These are phyloP conservation scores for Linum usitatissimum DNA, from an alignment of 345 rosid species.

Conservation along the genomic window DNA sequence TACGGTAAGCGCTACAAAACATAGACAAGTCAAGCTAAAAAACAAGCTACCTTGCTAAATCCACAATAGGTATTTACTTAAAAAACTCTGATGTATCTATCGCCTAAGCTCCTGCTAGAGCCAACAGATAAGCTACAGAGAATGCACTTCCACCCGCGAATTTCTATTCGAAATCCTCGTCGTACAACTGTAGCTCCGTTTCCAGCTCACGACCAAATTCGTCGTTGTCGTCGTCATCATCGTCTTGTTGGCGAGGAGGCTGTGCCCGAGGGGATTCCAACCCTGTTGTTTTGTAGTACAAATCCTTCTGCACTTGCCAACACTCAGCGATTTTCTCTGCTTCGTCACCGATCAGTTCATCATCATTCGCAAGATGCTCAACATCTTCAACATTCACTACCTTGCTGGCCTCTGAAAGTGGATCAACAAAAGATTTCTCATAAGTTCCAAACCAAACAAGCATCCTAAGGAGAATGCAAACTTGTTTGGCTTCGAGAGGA, in stretches of 20 bases:
- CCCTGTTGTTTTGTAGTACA: slow-evolving; percentile 38
- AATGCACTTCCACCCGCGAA: too few relatives aligned
- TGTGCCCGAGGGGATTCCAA: slow-evolving; percentile 12
- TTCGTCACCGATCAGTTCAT: slow-evolving; percentile 32
- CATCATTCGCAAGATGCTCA: slow-evolving; percentile 44
- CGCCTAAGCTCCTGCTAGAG: too few relatives aligned
- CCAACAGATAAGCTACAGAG: too few relatives aligned
- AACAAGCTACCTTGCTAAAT: too few relatives aligned
- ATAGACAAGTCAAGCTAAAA: too few relatives aligned
- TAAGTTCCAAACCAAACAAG: not conserved
- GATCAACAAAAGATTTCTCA: slow-evolving; percentile 11
- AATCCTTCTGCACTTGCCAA: slow-evolving; percentile 45
- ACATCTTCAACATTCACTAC: slow-evolving; percentile 42
- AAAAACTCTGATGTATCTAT: too few relatives aligned
- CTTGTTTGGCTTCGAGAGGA: not conserved
- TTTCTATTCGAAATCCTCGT: not conserved
- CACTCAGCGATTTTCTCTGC: slow-evolving; percentile 35
- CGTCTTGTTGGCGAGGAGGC: not conserved
- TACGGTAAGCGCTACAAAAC: too few relatives aligned
- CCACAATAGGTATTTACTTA: too few relatives aligned
- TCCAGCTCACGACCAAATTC: not conserved
- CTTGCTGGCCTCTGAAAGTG: slow-evolving; percentile 33
- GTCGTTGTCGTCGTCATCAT: not conserved
- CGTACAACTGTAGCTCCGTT: not conserved
- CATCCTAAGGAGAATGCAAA: not conserved